Base-by-base conservation (phyloP, 192 early-diverging fungal species). In the Backusella luteola region DNA sequence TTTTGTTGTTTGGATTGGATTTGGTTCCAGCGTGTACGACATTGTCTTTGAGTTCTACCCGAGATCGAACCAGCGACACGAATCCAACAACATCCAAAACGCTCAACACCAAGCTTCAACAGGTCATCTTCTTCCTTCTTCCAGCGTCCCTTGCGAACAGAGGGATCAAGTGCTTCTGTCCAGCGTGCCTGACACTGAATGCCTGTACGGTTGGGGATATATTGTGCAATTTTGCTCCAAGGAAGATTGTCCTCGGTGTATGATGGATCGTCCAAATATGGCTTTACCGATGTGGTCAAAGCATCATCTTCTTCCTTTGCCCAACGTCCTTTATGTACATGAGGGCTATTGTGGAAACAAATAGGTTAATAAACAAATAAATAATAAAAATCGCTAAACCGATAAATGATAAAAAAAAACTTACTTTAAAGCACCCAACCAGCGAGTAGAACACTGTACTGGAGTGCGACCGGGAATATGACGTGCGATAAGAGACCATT, bases 131-230 rank as follows among this genome's bases (percentile, higher is more conserved):
- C 85, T 21, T 82, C 81, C 5, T 66, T 41, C 4, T 77, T 79
- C 87, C 87, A 89, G 29, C 80, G 79, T 1, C 84, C 87, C 21
- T 85, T 87, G 38, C 83, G 74, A n/a, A 89, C 87, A 34, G 59
- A 66, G 3, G 87, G 87, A 74, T 89, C 86, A 9, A 89, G 53
- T 2, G 87, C 87, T 76, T 89, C 87, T 15, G 86, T 85, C 84
- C 84, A 89, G 21, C 87, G 81, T 38, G 87, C 87, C 66, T 89
- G 87, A 34, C 86, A 87, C 68, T 89, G 87, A 56, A 89, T 86
- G 2, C 87, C 87, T 4, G 86, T 86, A 36, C 87, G 75, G 38
- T 84, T 82, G 6, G 83, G 81, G 32, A 86, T 84, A 34, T 73
- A 52, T 26, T 71, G 46, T 1, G 84, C 84, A 52, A 85, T 83